phyloP scores from a whole-genome alignment of 2,329 filamentous ascomycete genomes.

The Daldinia eschscholtzii region DNA sequence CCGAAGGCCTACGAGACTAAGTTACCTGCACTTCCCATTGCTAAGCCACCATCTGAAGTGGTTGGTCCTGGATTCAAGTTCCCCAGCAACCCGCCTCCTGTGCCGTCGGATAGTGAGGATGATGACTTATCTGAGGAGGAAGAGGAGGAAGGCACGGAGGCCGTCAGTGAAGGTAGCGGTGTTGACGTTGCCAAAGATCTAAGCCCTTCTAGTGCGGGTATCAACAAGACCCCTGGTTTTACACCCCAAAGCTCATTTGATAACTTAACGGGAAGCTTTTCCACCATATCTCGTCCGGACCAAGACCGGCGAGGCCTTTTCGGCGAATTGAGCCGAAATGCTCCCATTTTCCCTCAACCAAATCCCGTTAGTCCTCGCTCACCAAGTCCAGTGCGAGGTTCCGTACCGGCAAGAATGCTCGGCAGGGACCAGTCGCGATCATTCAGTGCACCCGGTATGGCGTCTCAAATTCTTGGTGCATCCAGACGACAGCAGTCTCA shows the following conservation, averaged over 20 bases:
- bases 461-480: constrained; percentile 64
- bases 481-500: constrained; percentile 56
- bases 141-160: constrained; percentile 61
- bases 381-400: constrained; percentile 76
- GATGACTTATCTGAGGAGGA: constrained; percentile 62
- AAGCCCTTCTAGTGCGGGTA: constrained; percentile 63
- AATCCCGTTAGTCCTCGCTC: constrained; percentile 73
- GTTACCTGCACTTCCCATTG: constrained; percentile 45
- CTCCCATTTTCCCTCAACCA: constrained; percentile 67
- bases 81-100: constrained; percentile 49
- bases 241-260: constrained; percentile 72
- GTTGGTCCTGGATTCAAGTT: constrained; percentile 51
- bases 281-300: constrained; percentile 61
- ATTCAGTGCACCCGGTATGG: constrained; percentile 71
- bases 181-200: constrained; percentile 75
- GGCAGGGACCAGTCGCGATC: constrained; percentile 67
- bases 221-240: constrained; percentile 62
- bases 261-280: constrained; percentile 60
- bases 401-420: constrained; percentile 64
- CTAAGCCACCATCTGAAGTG: constrained; percentile 41
- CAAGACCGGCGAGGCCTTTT: constrained; percentile 64
- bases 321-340: constrained; percentile 65
- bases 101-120: constrained; percentile 55
- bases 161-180: constrained; percentile 68
- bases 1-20: constrained; percentile 51